A percentile compares a stretch with the other conserved stretches of the same genome.
Conservation (phyloP, 2,329 filamentous ascomycete species). For the Mycocentrospora acerina region DNA sequence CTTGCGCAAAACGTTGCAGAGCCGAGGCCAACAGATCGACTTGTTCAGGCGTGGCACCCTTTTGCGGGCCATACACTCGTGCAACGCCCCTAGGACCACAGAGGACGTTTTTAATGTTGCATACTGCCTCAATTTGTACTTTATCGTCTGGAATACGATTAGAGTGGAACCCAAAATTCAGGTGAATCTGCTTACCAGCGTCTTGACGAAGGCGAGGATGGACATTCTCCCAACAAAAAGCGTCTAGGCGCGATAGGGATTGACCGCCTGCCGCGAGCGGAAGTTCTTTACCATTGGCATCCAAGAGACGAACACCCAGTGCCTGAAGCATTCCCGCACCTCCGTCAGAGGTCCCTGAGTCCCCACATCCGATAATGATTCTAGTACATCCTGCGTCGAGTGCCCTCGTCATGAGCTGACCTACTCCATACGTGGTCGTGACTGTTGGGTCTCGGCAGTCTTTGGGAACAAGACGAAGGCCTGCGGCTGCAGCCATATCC, state of each 20-base stretch:
- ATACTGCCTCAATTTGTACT: slow-evolving; percentile 52
- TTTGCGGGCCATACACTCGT: slow-evolving; percentile 55
- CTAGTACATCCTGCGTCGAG: slow-evolving; percentile 49
- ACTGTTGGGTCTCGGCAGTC: slow-evolving; percentile 48
- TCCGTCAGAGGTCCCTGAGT: slow-evolving; percentile 57
- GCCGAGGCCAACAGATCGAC: slow-evolving; percentile 47
- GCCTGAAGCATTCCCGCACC: slow-evolving; percentile 58
- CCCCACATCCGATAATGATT: slow-evolving; percentile 56
- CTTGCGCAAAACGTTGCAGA: slow-evolving; percentile 47
- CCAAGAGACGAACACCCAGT: slow-evolving; percentile 50
- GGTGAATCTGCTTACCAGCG: slow-evolving; percentile 15
- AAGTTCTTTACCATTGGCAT: slow-evolving; percentile 41
- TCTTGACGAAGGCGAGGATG: slow-evolving; percentile 41
- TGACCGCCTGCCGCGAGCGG: slow-evolving; percentile 46
- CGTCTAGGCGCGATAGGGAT: slow-evolving; percentile 40
- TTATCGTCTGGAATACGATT: slow-evolving; percentile 16
- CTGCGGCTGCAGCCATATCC: slow-evolving; percentile 57
- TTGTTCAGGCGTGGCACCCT: slow-evolving; percentile 50
- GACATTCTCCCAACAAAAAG: slow-evolving; percentile 44
- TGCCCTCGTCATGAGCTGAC: slow-evolving; percentile 51
- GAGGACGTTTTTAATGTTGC: slow-evolving; percentile 56
- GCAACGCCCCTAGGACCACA: slow-evolving; percentile 54
- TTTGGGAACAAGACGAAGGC: slow-evolving; percentile 52
- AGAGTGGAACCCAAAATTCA: background rate
- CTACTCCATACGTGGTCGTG: slow-evolving; percentile 56